phyloP scores from a whole-genome alignment of 768 basidiomycete genomes.

The Scleroderma bovista region DNA sequence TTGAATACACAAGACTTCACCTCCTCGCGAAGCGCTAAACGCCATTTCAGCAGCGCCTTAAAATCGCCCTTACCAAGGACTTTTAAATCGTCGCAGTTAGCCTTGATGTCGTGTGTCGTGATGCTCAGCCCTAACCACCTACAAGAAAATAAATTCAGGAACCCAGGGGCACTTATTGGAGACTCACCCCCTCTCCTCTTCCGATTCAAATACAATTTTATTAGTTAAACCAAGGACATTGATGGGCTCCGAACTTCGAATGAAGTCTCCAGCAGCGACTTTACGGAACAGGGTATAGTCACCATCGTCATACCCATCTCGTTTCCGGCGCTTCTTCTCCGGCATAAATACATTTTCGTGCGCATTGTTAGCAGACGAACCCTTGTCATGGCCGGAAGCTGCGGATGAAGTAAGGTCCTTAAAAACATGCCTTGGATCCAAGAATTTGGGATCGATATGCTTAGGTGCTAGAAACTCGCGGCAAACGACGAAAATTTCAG shows the following conservation, averaged over 20 bases:
- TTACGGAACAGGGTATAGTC: slow-evolving; percentile 87
- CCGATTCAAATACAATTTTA: slow-evolving; percentile 68
- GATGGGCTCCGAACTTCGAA: slow-evolving; percentile 68
- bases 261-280: slow-evolving; percentile 63
- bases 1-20: slow-evolving; percentile 31
- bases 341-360: slow-evolving; percentile 95
- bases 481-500: slow-evolving; percentile 99
- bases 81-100: slow-evolving; percentile 88
- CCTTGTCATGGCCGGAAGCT: slow-evolving; percentile 42
- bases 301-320: slow-evolving; percentile 94
- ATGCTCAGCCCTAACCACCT: slow-evolving; percentile 72
- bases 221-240: slow-evolving; percentile 72
- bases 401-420: slow-evolving; percentile 68
- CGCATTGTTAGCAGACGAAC: slow-evolving; percentile 56
- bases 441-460: slow-evolving; percentile 95
- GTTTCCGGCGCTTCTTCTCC: slow-evolving; percentile 88
- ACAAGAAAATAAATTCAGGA: slow-evolving; percentile 2
- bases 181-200: slow-evolving; percentile 78
- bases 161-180: neutral
- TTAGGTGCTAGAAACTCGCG: slow-evolving; percentile 92
- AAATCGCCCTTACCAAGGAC: slow-evolving; percentile 98
- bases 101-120: slow-evolving; percentile 74
- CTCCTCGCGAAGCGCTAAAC: slow-evolving; percentile 82
- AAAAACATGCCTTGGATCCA: slow-evolving; percentile 97
- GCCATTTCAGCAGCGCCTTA: slow-evolving; percentile 89